A percentile compares a stretch with the other conserved stretches of the same genome.
Evolutionary conservation across 2,329 filamentous ascomycete species (phyloP).

Genomic region (Fonsecaea pedrosoi): DNA sequence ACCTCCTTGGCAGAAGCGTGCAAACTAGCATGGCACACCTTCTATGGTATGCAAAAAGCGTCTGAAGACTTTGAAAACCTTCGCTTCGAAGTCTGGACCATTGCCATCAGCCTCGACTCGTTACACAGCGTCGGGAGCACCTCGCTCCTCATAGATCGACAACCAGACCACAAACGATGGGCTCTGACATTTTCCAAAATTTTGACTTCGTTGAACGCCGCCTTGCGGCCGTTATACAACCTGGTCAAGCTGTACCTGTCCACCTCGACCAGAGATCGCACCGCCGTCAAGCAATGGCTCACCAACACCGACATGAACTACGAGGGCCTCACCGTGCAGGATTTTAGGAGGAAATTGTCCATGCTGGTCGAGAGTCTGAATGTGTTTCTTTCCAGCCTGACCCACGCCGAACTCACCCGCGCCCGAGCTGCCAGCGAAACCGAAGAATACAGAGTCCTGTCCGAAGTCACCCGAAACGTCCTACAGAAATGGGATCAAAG

Average conservation of each 20-base stretch:
- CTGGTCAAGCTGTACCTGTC: slow-evolving; percentile 33
- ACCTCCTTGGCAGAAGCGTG: slow-evolving; percentile 32
- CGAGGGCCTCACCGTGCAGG: slow-evolving; percentile 35
- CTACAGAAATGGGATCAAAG: slow-evolving; percentile 36
- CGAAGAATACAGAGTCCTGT: slow-evolving; percentile 33
- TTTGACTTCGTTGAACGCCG: slow-evolving; percentile 28
- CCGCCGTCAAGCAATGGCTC: slow-evolving; percentile 32
- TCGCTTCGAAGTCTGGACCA: slow-evolving; percentile 37
- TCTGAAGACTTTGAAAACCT: slow-evolving; percentile 38
- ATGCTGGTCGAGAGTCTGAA: slow-evolving; percentile 37
- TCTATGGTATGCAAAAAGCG: slow-evolving; percentile 37
- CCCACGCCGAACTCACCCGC: slow-evolving; percentile 35
- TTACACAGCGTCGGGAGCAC: slow-evolving; percentile 36
- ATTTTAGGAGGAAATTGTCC: slow-evolving; percentile 35
- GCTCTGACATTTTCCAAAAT: slow-evolving; percentile 37
- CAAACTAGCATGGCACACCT: slow-evolving; percentile 37
- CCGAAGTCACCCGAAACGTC: slow-evolving; percentile 34
- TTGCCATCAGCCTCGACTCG: slow-evolving; percentile 36
- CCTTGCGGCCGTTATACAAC: slow-evolving; percentile 32
- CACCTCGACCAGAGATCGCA: slow-evolving; percentile 28
- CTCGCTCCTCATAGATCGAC: slow-evolving; percentile 34
- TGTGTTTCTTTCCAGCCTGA: slow-evolving; percentile 36
- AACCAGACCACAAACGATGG: slow-evolving; percentile 33
- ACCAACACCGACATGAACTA: slow-evolving; percentile 28
- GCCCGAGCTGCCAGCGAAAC: slow-evolving; percentile 29